These are phyloP conservation scores for Fraxinus pennsylvanica DNA, from an alignment of 257 asterid genomes.

Conservation along the genomic window DNA sequence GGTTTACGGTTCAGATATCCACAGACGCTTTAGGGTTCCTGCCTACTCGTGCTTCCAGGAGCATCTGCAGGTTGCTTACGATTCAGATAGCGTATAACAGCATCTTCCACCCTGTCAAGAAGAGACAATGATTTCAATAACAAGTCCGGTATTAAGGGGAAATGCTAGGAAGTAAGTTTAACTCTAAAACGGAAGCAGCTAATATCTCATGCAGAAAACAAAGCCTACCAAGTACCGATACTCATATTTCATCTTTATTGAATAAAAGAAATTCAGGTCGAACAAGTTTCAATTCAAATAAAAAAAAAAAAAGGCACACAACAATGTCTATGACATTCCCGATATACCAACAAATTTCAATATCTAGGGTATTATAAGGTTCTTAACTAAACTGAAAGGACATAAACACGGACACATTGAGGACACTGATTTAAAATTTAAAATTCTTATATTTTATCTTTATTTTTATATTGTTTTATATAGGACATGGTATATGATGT, in stretches of 20 bases:
- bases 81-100: constrained; percentile 91
- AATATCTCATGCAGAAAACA: background rate
- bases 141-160: background rate
- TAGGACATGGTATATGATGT: too few relatives aligned
- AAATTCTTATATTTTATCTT: too few relatives aligned
- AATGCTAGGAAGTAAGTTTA: background rate
- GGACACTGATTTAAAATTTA: too few relatives aligned
- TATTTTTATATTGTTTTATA: too few relatives aligned
- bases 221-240: too few relatives aligned
- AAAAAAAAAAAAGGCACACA: background rate
- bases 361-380: background rate
- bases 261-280: background rate
- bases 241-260: background rate
- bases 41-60: constrained; percentile 51
- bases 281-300: background rate
- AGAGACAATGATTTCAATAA: constrained; percentile 25
- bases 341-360: background rate
- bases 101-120: constrained; percentile 89
- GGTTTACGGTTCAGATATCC: constrained; percentile 72
- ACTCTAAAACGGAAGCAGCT: background rate
- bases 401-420: too few relatives aligned
- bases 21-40: background rate
- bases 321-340: background rate
- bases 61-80: constrained; percentile 74
- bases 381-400: too few relatives aligned